Evolutionary conservation across 202 grass and related monocot species (phyloP).

Genomic region (Panicum hallii): DNA sequence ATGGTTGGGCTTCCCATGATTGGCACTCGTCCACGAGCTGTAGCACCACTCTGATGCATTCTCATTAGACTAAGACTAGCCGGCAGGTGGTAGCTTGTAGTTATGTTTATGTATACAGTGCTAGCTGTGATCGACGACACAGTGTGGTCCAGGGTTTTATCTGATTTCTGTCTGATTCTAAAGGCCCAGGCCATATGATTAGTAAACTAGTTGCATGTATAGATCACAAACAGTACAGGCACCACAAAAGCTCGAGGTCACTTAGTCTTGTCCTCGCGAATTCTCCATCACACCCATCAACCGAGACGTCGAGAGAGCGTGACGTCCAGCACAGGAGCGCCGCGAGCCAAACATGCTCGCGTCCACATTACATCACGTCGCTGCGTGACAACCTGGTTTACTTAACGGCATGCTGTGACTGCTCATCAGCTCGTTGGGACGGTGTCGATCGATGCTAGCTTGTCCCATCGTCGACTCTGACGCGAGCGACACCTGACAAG

Average conservation of each 20-base stretch:
- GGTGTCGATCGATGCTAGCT: too few species aligned
- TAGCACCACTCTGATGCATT: not conserved
- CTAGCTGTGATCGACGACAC: not conserved
- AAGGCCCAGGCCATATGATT: not conserved
- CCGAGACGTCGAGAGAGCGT: too few species aligned
- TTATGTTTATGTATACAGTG: not conserved
- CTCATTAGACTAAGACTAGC: constrained; percentile 9
- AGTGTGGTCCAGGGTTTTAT: constrained; percentile 8
- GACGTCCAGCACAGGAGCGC: not conserved
- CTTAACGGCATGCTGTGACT: too few species aligned
- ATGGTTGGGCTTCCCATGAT: not conserved
- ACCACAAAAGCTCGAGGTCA: too few species aligned
- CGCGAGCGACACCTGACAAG: too few species aligned
- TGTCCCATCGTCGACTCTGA: too few species aligned
- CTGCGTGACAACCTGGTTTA: too few species aligned
- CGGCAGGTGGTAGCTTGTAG: not conserved
- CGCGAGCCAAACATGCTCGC: not conserved
- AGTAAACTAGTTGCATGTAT: too few species aligned
- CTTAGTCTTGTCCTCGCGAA: not conserved
- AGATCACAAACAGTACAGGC: too few species aligned
- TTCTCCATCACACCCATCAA: too few species aligned
- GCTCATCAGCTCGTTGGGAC: too few species aligned
- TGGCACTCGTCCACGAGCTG: not conserved
- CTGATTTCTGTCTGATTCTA: not conserved
- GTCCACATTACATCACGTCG: not conserved